phyloP scores from a whole-genome alignment of 2,329 filamentous ascomycete species.

The Dryadomyces quercus-mongolicae region DNA sequence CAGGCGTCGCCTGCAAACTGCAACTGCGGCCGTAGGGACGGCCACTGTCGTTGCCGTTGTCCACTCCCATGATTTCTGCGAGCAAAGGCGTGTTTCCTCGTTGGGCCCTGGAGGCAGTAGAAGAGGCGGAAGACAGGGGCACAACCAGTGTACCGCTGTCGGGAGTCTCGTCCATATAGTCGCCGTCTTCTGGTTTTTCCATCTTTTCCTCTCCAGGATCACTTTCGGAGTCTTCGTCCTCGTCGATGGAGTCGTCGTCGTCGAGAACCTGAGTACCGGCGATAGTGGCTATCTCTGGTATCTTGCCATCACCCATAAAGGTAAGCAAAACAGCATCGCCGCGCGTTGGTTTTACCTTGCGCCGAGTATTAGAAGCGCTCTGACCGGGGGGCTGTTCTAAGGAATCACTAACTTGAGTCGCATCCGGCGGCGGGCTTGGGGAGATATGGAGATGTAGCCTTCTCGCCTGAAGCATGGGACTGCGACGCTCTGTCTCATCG shows the following conservation, averaged over 20 bases:
- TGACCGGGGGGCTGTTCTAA: conserved; percentile 20
- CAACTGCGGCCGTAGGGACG: not conserved
- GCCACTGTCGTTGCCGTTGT: too few species aligned
- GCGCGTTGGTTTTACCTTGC: conserved; percentile 42
- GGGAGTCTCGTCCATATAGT: not conserved
- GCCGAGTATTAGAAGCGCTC: conserved; percentile 39
- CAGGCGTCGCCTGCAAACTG: too few species aligned
- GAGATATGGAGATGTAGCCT: conserved; percentile 35
- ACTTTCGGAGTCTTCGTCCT: not conserved
- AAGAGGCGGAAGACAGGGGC: not conserved
- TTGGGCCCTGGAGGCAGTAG: not conserved
- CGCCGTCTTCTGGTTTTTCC: not conserved
- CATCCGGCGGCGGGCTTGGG: conserved; percentile 35
- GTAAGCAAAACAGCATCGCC: conserved; percentile 57
- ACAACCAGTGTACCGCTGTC: not conserved
- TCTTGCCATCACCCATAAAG: conserved; percentile 50
- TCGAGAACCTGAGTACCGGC: conserved; percentile 40
- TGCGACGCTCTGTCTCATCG: conserved; percentile 30
- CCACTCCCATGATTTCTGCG: too few species aligned
- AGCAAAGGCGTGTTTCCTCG: not conserved
- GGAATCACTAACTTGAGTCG: conserved; percentile 28
- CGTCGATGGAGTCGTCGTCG: conserved; percentile 3
- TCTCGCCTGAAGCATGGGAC: conserved; percentile 23
- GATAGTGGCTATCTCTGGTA: conserved; percentile 49
- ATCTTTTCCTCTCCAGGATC: not conserved